Evolutionary conservation across 495 filamentous ascomycete genomes (phyloP), one percentile per base, ranked within the genome.

Genomic region (Lichenothelia convexa): DNA sequence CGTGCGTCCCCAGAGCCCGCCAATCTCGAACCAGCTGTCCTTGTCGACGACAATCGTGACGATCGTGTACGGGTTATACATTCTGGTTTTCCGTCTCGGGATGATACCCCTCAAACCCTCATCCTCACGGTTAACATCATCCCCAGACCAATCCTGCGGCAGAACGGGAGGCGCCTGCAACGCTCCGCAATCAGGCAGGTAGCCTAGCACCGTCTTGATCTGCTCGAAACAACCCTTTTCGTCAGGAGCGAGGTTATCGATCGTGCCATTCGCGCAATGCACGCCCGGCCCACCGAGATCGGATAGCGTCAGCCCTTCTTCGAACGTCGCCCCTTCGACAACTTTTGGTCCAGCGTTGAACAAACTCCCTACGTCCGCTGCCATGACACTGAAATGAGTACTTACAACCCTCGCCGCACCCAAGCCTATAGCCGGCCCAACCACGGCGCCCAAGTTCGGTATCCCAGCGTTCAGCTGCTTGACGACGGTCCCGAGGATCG

Each of bases 321-420:
- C 70, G 42, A 71, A 68, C 0, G 70, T 74, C 3, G 70, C 68
- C 17, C 61, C 63, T 32, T 45, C 50, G 11, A 75, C 72, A 5
- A 77, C 70, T 32, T 71, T 66, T 0, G 72, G 71, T 1, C 72
- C 72, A 5, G 72, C 72, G 43, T 75, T 75, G 46, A 77, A 74
- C 5, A 77, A 44, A 2, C 62, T 58, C 0, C 70, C 72, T 3
- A 77, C 57, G 46, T 75, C 68, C 5, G 59, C 68, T 4, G 70
- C 69, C 70, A 75, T 77, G 32, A 77, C 71, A 6, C 67, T 69
- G 46, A 77, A 77, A 44, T 75, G 72, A 36, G 70, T 74, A 0
- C 61, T 61, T 1, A 69, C 67, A 0, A 73, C 66, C 35, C 72
- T 46, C 0, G 72, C 70, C 7, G 71, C 70, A 4, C 72, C 72